Evolutionary conservation across 2,329 filamentous ascomycete species (phyloP), one percentile per base, ranked within the genome.

Genomic region (Sclerotinia glacialis): DNA sequence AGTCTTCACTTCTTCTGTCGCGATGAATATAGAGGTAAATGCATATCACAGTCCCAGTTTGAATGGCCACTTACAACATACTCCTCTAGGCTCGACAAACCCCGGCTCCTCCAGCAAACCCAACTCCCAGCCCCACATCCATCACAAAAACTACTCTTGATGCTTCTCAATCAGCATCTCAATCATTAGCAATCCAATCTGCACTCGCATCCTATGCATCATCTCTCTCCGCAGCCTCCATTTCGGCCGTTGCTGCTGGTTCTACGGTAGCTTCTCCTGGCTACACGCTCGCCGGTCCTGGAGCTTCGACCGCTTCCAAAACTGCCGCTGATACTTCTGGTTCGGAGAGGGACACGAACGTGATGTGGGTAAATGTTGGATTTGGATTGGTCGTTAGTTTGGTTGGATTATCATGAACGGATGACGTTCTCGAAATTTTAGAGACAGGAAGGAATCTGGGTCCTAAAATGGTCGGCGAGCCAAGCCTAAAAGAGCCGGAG

Each of bases 241-340:
- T 16, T 16, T 47, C 44, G 18, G 56, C 28, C 14, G 4, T 60
- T 9, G n/a, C 44, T 11, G 56, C 44, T 11, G 56, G 44, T 16
- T 60, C 56, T 1, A 59, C 56, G 1, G 40, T 31, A 31, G 11
- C 55, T 44, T 44, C 40, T 21, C 40, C 26, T 23, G 12, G 42
- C 56, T 31, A 31, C 9, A 47, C 56, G n/a, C 28, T 23, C 28
- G 34, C 53, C 11, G n/a, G n/a, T 18, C n/a, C 34, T 14, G 26
- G 21, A 47, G 28, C 58, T 49, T 61, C 58, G 12, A 34, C n/a
- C 23, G 31, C 44, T 40, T 44, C 58, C 6, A 49, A 61, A 50
- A n/a, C 58, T 2, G 28, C 44, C 47, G 7, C 28, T 12, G 21
- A 47, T 9, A 60, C 9, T 9, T 61, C 58, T 18, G 14, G 28